phyloP scores from a whole-genome alignment of 495 filamentous ascomycete species.

The Neurospora intermedia region DNA sequence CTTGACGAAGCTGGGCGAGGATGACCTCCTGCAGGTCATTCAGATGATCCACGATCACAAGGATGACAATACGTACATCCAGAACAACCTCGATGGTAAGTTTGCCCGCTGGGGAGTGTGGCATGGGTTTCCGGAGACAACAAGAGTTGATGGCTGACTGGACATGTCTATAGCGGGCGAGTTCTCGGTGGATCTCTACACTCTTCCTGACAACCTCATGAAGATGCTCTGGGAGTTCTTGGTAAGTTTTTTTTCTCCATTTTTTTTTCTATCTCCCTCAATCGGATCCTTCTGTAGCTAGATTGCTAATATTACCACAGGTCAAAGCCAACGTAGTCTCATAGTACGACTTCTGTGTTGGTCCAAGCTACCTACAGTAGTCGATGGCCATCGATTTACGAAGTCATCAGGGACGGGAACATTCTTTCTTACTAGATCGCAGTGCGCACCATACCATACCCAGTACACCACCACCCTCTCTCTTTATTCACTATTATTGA shows the following conservation, averaged over 20 bases:
- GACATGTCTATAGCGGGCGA: conserved; percentile 61
- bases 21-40: conserved; percentile 82
- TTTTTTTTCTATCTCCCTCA: no score
- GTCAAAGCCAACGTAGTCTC: conserved; percentile 17
- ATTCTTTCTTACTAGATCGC: background rate
- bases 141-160: background rate
- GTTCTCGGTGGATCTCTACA: conserved; percentile 97
- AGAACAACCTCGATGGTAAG: conserved; percentile 92
- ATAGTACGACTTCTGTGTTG: background rate
- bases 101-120: background rate
- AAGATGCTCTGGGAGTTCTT: conserved; percentile 92
- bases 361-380: background rate
- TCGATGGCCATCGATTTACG: background rate
- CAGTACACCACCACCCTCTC: background rate
- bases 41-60: conserved; percentile 98
- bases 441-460: background rate
- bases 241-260: conserved; percentile 16
- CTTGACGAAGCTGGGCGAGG: conserved; percentile 31
- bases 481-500: background rate
- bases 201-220: conserved; percentile 66
- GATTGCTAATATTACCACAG: conserved; percentile 2
- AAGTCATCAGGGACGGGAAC: background rate
- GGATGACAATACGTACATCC: conserved; percentile 80
- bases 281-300: background rate
- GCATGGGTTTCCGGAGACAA: background rate